Evolutionary conservation across 2,329 filamentous ascomycete genomes (phyloP).

Genomic region (Colletotrichum agaves): DNA sequence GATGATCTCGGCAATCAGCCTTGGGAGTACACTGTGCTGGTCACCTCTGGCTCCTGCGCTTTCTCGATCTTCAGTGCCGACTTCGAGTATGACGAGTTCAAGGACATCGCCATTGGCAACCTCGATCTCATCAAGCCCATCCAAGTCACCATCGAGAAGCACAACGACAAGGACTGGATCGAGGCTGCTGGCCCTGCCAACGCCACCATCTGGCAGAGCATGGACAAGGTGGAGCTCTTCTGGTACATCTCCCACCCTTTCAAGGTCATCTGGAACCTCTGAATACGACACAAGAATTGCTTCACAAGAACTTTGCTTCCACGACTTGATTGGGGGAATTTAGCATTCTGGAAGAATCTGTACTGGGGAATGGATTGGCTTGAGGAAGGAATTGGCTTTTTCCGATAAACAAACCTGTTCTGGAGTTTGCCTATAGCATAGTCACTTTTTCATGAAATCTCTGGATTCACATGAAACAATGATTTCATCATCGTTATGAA

Average conservation of each 20-base stretch:
- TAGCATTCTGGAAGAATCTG: not conserved
- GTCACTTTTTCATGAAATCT: not conserved
- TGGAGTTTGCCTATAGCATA: not conserved
- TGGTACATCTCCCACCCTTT: not conserved
- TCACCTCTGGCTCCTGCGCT: not conserved
- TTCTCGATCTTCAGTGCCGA: not conserved
- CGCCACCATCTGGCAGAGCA: not conserved
- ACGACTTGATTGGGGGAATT: not conserved
- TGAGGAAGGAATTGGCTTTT: not conserved
- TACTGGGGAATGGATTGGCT: no score
- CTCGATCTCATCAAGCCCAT: not conserved
- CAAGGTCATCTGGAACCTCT: not conserved
- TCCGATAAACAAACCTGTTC: no score
- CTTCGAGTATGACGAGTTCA: not conserved
- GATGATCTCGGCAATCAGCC: not conserved
- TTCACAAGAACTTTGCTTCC: not conserved
- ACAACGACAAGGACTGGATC: not conserved
- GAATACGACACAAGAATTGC: not conserved
- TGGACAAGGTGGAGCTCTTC: not conserved
- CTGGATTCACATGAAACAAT: not conserved
- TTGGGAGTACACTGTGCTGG: not conserved
- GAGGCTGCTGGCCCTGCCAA: not conserved
- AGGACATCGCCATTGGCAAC: slow-evolving; percentile 2
- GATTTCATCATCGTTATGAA: no score
- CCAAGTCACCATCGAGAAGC: not conserved